Conservation (phyloP, 1,284 basidiomycete genomes). For the Ustilago esculenta region DNA sequence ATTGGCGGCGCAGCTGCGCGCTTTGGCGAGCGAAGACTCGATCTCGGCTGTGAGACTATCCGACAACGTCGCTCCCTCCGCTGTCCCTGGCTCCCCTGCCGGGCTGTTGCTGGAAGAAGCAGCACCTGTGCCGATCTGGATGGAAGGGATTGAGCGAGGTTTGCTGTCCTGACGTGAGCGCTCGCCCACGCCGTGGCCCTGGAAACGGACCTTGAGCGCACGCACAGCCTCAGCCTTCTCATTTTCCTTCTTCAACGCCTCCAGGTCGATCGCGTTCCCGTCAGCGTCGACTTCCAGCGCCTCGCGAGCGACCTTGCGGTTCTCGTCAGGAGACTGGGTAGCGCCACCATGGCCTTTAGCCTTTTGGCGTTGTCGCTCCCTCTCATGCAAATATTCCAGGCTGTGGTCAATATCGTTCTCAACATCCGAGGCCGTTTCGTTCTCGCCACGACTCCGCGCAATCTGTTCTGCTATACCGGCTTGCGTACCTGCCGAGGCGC, state of each 20-base stretch:
- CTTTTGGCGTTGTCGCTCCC: constrained; percentile 36
- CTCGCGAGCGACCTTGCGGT: constrained; percentile 1
- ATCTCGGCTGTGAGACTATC: constrained; percentile 31
- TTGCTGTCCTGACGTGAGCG: constrained; percentile 13
- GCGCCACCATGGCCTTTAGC: constrained; percentile 30
- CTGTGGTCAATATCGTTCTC: constrained; percentile 60
- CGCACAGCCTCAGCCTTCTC: constrained; percentile 57
- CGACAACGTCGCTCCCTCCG: constrained; percentile 12
- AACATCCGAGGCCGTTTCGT: constrained; percentile 46
- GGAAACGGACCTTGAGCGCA: constrained; percentile 49
- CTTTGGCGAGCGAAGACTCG: constrained; percentile 30
- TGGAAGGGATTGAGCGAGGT: constrained; percentile 16
- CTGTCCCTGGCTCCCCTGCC: no score
- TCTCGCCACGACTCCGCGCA: constrained; percentile 28
- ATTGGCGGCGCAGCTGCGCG: constrained; percentile 3
- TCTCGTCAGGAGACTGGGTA: neutral
- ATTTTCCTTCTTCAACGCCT: constrained; percentile 49
- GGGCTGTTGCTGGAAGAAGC: neutral
- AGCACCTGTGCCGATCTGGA: constrained; percentile 27
- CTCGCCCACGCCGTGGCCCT: constrained; percentile 46
- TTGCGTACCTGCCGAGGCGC: constrained; percentile 33
- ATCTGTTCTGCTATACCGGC: constrained; percentile 30
- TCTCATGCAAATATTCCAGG: constrained; percentile 50
- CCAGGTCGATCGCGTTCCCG: constrained; percentile 40
- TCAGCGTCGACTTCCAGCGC: constrained; percentile 25